phyloP scores from a whole-genome alignment of 805 yeast species.

The Saturnispora sanitii region DNA sequence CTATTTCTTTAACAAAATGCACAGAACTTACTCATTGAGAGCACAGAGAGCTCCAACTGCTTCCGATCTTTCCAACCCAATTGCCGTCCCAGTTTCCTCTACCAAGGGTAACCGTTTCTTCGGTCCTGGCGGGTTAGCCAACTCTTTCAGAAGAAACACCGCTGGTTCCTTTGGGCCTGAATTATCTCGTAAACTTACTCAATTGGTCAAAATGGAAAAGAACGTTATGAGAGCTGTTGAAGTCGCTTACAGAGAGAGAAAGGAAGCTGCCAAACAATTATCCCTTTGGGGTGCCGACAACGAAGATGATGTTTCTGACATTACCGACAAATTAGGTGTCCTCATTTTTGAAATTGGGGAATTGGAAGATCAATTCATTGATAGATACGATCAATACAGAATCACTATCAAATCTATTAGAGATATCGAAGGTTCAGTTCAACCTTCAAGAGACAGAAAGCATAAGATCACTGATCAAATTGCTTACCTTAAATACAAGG shows the following conservation, averaged over 20 bases:
- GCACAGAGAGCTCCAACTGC: conserved; percentile 95
- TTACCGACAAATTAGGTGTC: conserved; percentile 81
- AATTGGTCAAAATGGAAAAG: conserved; percentile 71
- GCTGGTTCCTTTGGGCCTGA: conserved; percentile 81
- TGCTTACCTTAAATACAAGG: conserved; percentile 75
- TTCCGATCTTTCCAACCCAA: conserved; percentile 81
- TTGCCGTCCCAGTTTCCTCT: conserved; percentile 88
- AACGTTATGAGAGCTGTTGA: conserved; percentile 73
- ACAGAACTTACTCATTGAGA: conserved; percentile 96
- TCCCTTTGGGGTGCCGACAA: conserved; percentile 82
- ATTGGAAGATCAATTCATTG: conserved; percentile 79
- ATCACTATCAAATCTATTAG: conserved; percentile 71
- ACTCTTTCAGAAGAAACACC: conserved; percentile 45
- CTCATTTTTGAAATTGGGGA: conserved; percentile 76
- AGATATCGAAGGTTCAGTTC: conserved; percentile 80
- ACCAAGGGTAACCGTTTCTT: conserved; percentile 76
- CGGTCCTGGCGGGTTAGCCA: conserved; percentile 58
- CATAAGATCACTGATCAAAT: conserved; percentile 78
- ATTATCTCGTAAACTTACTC: conserved; percentile 62
- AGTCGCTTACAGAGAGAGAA: conserved; percentile 65
- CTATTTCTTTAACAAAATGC: conserved; percentile 43
- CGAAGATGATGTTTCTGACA: conserved; percentile 78
- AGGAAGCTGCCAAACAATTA: conserved; percentile 74
- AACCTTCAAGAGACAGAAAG: conserved; percentile 82
- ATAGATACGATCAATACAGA: conserved; percentile 79